Conservation (phyloP, 257 asterid genomes). For the Jacaranda mimosifolia region DNA sequence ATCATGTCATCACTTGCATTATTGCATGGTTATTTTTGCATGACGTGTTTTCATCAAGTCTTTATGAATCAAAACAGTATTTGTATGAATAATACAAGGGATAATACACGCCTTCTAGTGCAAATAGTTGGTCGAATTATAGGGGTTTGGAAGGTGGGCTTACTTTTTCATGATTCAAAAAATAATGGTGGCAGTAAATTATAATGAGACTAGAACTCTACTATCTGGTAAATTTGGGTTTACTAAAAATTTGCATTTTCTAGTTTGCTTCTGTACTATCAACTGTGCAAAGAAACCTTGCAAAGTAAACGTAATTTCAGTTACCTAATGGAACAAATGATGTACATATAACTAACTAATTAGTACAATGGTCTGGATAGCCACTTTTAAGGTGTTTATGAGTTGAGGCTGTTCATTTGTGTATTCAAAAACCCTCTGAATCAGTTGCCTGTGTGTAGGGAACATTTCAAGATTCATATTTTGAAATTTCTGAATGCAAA, state of each 20-base stretch:
- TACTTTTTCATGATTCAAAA: neutral
- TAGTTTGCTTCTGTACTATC: neutral
- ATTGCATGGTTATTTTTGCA: conserved; percentile 16
- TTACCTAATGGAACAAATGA: neutral
- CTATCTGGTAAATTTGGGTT: neutral
- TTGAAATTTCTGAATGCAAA: neutral
- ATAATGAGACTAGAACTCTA: neutral
- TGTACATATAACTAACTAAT: neutral
- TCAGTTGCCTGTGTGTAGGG: neutral
- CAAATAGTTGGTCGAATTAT: neutral
- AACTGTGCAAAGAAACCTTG: neutral
- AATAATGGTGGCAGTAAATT: neutral
- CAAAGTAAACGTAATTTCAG: neutral
- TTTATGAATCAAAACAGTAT: neutral
- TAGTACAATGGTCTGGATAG: neutral
- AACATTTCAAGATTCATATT: conserved; percentile 10
- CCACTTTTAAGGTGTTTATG: neutral
- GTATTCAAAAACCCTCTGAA: neutral
- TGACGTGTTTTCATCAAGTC: neutral
- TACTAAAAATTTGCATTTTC: neutral
- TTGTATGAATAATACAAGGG: neutral
- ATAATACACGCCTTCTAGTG: too few relatives aligned
- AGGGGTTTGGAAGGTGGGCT: neutral
- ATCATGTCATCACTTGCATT: conserved; percentile 21
- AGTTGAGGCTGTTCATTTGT: neutral